Base-by-base conservation (phyloP, 2,329 filamentous ascomycete genomes). In the Pestalotiopsis sp. region DNA sequence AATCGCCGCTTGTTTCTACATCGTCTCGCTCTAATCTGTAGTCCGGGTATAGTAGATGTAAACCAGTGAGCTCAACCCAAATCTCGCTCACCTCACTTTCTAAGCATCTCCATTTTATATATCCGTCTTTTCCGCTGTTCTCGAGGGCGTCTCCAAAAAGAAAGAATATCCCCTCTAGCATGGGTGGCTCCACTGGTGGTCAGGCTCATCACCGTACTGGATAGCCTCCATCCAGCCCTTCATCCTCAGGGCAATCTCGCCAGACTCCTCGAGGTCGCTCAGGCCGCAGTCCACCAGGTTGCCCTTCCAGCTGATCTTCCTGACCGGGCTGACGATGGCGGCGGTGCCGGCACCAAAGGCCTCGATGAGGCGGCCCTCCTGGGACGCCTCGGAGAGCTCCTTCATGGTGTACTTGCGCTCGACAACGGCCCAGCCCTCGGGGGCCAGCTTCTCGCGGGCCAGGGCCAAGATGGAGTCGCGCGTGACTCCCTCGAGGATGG, bases 221-320 rank as follows among this genome's bases (percentile, higher is more conserved):
- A 97, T 95, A 36, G 85, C 91, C 84, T 97, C 95, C 71, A 99
- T 98, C 96, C 96, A 99, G 76, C 92, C 89, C 89, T 97, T 97
- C 91, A 99, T 95, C 81, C 89, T 89, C 75, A 90, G 83, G 11
- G 96, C 92, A 76, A 98, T 86, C 77, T 95, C 92, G 58, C 96
- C 96, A 12, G 94, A 94, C 84, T 99, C 95, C 81, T 97, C 89
- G 62, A 89, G 85, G 74, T 93, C 90, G 79, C 88, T 89, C 73
- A 99, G 83, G 3, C 95, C 95, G 79, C 96, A 98, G 76, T 93
- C 87, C 36, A 99, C 90, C 71, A 92, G 79, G 76, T 92, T 85
- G 66, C 92, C 94, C 81, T 90, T 92, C 92, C 95, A 99, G 79
- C 91, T 92, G 80, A 99, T 98, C 76, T 89, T 91, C 73, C 96